Evolutionary conservation across 495 filamentous ascomycete species (phyloP).

Genomic region (Penicillium cinerascens): DNA sequence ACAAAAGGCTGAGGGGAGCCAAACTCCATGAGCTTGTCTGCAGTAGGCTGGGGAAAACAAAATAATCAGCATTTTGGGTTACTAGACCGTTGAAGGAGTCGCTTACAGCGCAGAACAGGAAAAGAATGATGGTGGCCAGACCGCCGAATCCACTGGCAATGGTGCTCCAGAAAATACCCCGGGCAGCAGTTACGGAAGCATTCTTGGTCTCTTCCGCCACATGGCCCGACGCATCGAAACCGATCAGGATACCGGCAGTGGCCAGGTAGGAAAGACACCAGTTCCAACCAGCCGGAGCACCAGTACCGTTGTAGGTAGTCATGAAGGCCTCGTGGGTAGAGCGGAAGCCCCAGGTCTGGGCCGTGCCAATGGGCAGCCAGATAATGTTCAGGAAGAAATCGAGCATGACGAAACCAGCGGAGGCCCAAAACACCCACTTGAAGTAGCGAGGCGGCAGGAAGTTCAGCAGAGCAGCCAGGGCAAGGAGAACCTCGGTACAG

Average conservation of each 20-base stretch:
- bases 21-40: slow-evolving; percentile 38
- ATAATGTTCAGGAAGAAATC: slow-evolving; percentile 56
- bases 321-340: slow-evolving; percentile 53
- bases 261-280: slow-evolving; percentile 58
- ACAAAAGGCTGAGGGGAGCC: slow-evolving; percentile 54
- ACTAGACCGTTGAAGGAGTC: background rate
- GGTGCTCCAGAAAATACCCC: slow-evolving; percentile 55
- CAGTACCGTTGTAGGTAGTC: slow-evolving; percentile 55
- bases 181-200: slow-evolving; percentile 49
- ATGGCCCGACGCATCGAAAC: slow-evolving; percentile 55
- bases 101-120: slow-evolving; percentile 53
- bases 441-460: slow-evolving; percentile 44
- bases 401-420: slow-evolving; percentile 46
- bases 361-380: slow-evolving; percentile 53
- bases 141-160: slow-evolving; percentile 49
- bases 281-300: slow-evolving; percentile 54
- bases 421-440: slow-evolving; percentile 46
- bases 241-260: slow-evolving; percentile 56
- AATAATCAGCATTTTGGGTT: background rate
- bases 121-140: slow-evolving; percentile 50
- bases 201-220: slow-evolving; percentile 58
- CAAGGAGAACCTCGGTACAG: slow-evolving; percentile 46
- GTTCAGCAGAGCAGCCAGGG: slow-evolving; percentile 44
- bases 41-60: slow-evolving; percentile 27
- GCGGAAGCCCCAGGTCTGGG: slow-evolving; percentile 54